Evolutionary conservation across 2,329 filamentous ascomycete genomes (phyloP).

Genomic region (Phialophora macrospora): DNA sequence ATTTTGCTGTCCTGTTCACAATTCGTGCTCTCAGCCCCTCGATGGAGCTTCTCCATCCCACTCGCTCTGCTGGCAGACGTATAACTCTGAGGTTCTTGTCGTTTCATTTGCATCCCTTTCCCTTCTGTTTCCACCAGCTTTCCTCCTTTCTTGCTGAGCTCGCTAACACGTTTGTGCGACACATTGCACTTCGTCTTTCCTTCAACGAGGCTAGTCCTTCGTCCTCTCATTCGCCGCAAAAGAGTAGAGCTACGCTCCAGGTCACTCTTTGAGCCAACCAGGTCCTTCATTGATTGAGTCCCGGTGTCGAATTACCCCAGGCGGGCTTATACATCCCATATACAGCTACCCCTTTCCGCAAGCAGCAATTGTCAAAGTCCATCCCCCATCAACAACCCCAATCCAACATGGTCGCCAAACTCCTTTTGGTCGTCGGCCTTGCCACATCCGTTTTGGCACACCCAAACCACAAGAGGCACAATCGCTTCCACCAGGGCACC

Average conservation of each 20-base stretch:
- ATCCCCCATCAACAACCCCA: slow-evolving; percentile 17
- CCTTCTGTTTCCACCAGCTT: slow-evolving; percentile 28
- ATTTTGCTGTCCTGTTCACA: slow-evolving; percentile 26
- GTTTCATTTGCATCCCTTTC: slow-evolving; percentile 30
- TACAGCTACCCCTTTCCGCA: slow-evolving; percentile 15
- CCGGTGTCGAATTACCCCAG: slow-evolving; percentile 27
- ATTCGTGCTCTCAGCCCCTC: slow-evolving; percentile 13
- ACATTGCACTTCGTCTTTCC: slow-evolving; percentile 40
- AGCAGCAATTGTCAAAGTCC: not conserved
- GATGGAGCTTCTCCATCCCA: slow-evolving; percentile 18
- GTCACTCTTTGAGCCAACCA: slow-evolving; percentile 36
- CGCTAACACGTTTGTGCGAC: slow-evolving; percentile 41
- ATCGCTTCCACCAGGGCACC: slow-evolving; percentile 34
- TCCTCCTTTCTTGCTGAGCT: slow-evolving; percentile 38
- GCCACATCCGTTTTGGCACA: slow-evolving; percentile 37
- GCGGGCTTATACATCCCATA: slow-evolving; percentile 26
- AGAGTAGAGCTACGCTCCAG: slow-evolving; percentile 40
- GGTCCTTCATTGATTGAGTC: slow-evolving; percentile 34
- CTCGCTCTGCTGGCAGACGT: slow-evolving; percentile 17
- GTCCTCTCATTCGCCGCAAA: slow-evolving; percentile 27
- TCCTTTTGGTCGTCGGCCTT: slow-evolving; percentile 35
- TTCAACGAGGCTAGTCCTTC: slow-evolving; percentile 40
- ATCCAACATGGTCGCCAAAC: slow-evolving; percentile 38
- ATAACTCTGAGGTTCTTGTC: slow-evolving; percentile 35
- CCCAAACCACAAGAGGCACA: slow-evolving; percentile 35